These are phyloP conservation scores for Candida broadrunensis DNA, from an alignment of 805 yeast species.

Conservation along the genomic window DNA sequence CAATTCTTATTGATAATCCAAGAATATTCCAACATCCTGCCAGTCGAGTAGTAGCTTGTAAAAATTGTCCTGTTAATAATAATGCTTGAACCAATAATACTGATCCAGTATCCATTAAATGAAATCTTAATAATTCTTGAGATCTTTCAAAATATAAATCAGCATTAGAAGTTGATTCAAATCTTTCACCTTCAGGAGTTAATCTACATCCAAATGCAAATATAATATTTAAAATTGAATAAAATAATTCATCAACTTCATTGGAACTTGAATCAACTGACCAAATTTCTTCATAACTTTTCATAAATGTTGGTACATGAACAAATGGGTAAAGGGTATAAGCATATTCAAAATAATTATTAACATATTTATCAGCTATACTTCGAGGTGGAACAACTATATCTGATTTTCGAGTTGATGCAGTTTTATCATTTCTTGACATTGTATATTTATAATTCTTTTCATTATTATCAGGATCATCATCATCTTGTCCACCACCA, in stretches of 20 bases:
- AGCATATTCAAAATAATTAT: conserved; percentile 17
- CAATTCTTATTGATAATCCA: conserved; percentile 9
- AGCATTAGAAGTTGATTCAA: conserved; percentile 2
- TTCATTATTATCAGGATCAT: conserved; percentile 1
- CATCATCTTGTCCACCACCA: too few species aligned
- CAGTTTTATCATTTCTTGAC: conserved; percentile 5
- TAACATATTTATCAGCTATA: conserved; percentile 17
- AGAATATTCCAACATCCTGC: conserved; percentile 16
- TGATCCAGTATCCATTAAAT: conserved; percentile 19
- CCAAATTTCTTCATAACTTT: conserved; percentile 17
- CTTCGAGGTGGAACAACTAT: conserved; percentile 14
- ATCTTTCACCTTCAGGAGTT: conserved; percentile 5
- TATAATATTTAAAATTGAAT: conserved; percentile 18
- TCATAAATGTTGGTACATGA: conserved; percentile 19
- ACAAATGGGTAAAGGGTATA: conserved; percentile 20
- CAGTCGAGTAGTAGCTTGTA: conserved; percentile 19
- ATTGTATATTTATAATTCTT: conserved; percentile 3
- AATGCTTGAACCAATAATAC: conserved; percentile 19
- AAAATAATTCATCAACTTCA: conserved; percentile 15
- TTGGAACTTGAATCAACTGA: conserved; percentile 2
- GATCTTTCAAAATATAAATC: conserved; percentile 20
- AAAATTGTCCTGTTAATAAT: conserved; percentile 17
- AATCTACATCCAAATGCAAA: conserved; percentile 19
- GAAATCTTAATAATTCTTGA: conserved; percentile 12
- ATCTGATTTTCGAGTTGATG: conserved; percentile 2